Conservation (phyloP, 257 asterid genomes). For the Asclepias syriaca region DNA sequence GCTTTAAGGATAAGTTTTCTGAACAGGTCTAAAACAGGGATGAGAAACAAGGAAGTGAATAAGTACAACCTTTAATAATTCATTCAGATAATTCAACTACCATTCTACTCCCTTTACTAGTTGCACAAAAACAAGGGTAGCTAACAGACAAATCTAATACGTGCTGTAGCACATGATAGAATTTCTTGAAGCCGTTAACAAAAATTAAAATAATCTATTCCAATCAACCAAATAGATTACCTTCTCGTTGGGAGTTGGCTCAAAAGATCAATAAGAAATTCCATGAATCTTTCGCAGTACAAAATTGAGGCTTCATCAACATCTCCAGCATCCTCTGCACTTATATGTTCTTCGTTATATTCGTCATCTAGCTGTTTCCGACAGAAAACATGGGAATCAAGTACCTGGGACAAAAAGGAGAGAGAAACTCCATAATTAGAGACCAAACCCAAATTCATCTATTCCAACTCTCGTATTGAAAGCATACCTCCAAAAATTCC, state of each 20-base stretch:
- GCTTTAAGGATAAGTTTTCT: not conserved
- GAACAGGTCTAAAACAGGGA: not conserved
- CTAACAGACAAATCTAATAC: not conserved
- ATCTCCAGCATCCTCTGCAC: conserved; percentile 32
- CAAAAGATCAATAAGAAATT: conserved; percentile 95
- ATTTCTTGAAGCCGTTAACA: not conserved
- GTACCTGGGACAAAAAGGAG: conserved; percentile 50
- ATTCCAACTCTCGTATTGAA: conserved; percentile 1
- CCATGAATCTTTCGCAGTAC: conserved; percentile 96
- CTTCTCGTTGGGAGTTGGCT: conserved; percentile 99
- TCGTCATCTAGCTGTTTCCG: conserved; percentile 29
- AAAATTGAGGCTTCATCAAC: conserved; percentile 69
- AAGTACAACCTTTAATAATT: not conserved
- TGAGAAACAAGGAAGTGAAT: not conserved
- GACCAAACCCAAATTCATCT: conserved; percentile 3
- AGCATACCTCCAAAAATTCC: conserved; percentile 79
- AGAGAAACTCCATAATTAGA: conserved; percentile 19
- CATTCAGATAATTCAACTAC: not conserved
- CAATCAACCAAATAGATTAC: conserved; percentile 25
- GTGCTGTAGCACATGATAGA: not conserved
- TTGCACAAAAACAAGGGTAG: not conserved
- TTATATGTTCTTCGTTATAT: conserved; percentile 31
- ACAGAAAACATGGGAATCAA: conserved; percentile 67
- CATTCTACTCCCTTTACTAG: not conserved
- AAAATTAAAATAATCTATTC: not conserved